These are phyloP conservation scores for Acacia confusa DNA, from an alignment of 306 rosid species.

Conservation along the genomic window DNA sequence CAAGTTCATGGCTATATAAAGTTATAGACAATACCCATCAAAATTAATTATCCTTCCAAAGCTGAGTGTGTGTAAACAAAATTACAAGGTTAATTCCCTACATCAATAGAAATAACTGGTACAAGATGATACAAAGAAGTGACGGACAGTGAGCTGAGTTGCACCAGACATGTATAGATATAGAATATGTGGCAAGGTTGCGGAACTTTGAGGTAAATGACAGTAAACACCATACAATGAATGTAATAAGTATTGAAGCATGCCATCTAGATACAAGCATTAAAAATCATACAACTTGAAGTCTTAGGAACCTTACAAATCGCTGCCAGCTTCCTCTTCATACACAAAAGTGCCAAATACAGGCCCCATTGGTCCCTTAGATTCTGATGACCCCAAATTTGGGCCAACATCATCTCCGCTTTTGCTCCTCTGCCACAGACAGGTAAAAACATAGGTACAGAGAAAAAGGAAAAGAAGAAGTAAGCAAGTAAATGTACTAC, in stretches of 20 bases:
- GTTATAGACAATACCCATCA: background rate
- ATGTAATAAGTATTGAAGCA: background rate
- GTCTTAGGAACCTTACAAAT: constrained; percentile 69
- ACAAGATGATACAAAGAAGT: background rate
- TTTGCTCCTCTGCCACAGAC: constrained; percentile 59
- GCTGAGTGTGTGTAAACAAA: constrained; percentile 9
- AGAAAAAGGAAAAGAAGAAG: constrained; percentile 3
- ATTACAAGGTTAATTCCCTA: background rate
- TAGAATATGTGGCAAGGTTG: background rate
- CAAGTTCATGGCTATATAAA: background rate
- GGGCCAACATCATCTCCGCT: constrained; percentile 49
- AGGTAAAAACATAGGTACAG: constrained; percentile 23
- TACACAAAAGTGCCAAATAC: constrained; percentile 90
- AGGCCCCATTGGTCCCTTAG: constrained; percentile 91
- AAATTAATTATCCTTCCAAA: constrained; percentile 15
- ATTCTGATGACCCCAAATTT: constrained; percentile 57
- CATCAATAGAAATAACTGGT: background rate
- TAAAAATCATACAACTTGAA: constrained; percentile 16
- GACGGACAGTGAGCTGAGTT: background rate
- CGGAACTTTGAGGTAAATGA: constrained; percentile 1
- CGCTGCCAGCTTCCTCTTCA: constrained; percentile 83
- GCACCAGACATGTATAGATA: background rate
- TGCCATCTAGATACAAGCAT: constrained; percentile 24
- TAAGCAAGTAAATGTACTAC: constrained; percentile 10
- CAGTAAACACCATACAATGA: constrained; percentile 14